These are phyloP conservation scores for Vitis cinerea DNA, from an alignment of 164 flowering plant genomes.

Conservation along the genomic window DNA sequence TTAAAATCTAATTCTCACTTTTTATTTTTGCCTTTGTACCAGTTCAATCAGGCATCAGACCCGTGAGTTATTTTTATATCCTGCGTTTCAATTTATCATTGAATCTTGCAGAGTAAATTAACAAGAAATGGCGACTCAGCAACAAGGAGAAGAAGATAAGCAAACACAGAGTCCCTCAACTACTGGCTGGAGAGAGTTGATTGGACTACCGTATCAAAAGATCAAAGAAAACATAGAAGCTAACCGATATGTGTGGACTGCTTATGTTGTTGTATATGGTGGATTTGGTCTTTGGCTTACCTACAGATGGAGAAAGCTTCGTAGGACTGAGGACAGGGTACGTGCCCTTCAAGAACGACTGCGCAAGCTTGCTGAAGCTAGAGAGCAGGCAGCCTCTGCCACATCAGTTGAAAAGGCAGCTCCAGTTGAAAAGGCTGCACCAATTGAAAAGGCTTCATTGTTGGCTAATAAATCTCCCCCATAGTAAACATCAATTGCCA, in stretches of 20 bases:
- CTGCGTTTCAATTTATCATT: too few relatives aligned
- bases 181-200: constrained; percentile 29
- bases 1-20: too few relatives aligned
- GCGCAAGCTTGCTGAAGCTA: constrained; percentile 54
- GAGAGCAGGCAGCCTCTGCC: constrained; percentile 37
- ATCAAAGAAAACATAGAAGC: constrained; percentile 72
- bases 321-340: constrained; percentile 78
- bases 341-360: constrained; percentile 64
- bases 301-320: constrained; percentile 83
- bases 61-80: too few relatives aligned
- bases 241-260: constrained; percentile 93
- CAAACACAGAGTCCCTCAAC: constrained; percentile 15
- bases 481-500: too few relatives aligned
- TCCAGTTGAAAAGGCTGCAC: too few relatives aligned
- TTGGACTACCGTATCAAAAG: constrained; percentile 44
- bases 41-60: too few relatives aligned
- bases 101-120: too few relatives aligned
- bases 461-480: background rate
- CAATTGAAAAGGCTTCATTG: too few relatives aligned
- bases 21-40: too few relatives aligned
- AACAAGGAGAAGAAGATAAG: constrained; percentile 17
- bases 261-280: constrained; percentile 79
- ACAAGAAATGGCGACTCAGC: constrained; percentile 21
- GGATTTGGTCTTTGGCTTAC: constrained; percentile 63
- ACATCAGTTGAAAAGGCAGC: constrained; percentile 14